Percentiles rank a stretch among this genome's conserved stretches.
Conservation (phyloP, 1,284 basidiomycete species). For the Sanghuangporus sanghuang region DNA sequence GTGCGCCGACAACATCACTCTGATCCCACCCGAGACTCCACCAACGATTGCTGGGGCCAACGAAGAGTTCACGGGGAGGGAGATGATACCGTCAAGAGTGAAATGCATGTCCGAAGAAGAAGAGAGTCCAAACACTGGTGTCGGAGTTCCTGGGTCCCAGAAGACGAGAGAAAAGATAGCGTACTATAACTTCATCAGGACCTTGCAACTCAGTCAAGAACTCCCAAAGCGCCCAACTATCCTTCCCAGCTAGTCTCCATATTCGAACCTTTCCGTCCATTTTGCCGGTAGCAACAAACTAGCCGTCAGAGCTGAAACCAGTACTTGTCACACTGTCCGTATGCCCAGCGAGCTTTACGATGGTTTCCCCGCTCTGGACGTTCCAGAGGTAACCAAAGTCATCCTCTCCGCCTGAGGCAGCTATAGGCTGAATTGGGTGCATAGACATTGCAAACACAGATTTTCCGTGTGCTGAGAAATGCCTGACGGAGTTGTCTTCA, state of each 20-base stretch:
- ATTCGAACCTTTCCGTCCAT: constrained; percentile 95
- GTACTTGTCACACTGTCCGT: constrained; percentile 84
- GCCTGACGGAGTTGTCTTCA: constrained; percentile 63
- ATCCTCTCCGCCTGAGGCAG: constrained; percentile 92
- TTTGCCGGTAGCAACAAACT: constrained; percentile 90
- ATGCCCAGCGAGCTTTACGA: constrained; percentile 87
- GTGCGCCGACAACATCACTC: constrained; percentile 78
- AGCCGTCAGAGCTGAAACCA: constrained; percentile 84
- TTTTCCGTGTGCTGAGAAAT: constrained; percentile 54
- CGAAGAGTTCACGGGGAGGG: constrained; percentile 78
- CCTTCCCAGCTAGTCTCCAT: constrained; percentile 79
- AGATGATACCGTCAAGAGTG: constrained; percentile 76
- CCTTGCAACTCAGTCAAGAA: constrained; percentile 90
- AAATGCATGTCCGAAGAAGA: constrained; percentile 71
- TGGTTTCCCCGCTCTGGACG: constrained; percentile 73
- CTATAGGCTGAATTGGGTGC: constrained; percentile 84
- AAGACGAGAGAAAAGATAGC: constrained; percentile 47
- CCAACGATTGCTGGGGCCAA: constrained; percentile 88
- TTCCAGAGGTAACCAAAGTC: constrained; percentile 95
- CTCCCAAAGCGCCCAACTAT: constrained; percentile 80
- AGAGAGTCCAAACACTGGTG: constrained; percentile 81
- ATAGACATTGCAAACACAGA: constrained; percentile 85
- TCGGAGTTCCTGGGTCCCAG: constrained; percentile 85
- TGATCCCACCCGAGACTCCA: constrained; percentile 76
- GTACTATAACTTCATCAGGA: constrained; percentile 90